Conservation (phyloP, 2,329 filamentous ascomycete genomes). For the Lachnellula subtilissima region DNA sequence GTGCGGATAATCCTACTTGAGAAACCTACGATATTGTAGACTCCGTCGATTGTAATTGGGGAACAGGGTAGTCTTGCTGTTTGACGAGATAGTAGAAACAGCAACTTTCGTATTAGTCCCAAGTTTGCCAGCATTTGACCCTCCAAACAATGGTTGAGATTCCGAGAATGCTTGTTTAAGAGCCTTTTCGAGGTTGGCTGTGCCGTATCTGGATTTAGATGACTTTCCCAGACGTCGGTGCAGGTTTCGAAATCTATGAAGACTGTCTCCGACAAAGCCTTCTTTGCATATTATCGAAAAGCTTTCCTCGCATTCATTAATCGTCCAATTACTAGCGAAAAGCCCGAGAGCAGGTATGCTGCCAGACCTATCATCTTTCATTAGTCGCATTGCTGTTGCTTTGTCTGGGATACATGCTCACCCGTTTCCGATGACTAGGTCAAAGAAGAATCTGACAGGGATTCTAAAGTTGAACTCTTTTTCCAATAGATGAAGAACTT, state of each 20-base stretch:
- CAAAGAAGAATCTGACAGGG: constrained; percentile 1
- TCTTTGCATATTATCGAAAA: background rate
- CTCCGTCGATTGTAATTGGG: background rate
- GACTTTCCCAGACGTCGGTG: background rate
- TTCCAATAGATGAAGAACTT: background rate
- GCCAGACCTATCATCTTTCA: background rate
- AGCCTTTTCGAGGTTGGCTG: background rate
- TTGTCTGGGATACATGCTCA: background rate
- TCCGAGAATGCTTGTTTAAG: background rate
- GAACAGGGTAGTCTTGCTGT: background rate
- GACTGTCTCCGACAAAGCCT: background rate
- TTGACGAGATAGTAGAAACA: background rate
- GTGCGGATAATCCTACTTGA: background rate
- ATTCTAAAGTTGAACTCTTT: background rate
- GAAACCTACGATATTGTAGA: background rate
- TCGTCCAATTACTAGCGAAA: background rate
- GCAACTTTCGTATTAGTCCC: background rate
- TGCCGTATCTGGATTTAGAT: background rate
- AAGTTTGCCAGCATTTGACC: background rate
- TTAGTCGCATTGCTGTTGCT: background rate
- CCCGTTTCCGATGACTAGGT: background rate
- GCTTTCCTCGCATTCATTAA: background rate
- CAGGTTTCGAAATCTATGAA: background rate
- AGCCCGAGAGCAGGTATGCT: background rate
- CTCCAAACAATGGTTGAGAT: background rate